Base-by-base conservation (phyloP, 148 eudicot species). In the Diospyros kaki region DNA sequence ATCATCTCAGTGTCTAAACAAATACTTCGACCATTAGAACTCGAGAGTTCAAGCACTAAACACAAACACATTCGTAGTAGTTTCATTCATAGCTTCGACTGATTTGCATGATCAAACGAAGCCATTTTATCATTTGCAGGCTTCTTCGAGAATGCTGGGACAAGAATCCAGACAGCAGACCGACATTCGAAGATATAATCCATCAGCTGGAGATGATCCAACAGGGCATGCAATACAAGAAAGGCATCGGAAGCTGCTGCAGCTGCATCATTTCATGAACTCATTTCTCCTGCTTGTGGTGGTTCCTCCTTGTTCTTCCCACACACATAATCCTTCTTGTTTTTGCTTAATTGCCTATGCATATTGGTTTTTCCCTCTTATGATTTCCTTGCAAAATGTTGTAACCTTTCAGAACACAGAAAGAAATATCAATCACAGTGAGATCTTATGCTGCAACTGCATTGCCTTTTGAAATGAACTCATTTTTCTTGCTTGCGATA, bases 141-240 rank as follows among this genome's bases (percentile, higher is more conserved):
- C 81, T 83, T 69, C 86, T 83, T 18, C 82, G 77, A 65, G 78
- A 74, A 45, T 83, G 83, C 68, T 83, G 86, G 86, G 81, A 83
- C 66, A 73, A 67, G 76, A 79, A 79, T 50, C 83, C 83, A 2
- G 83, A 80, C 8, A 42, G 59, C 40, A 67, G 86, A 40, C 86
- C 86, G 5, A 50, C 78, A 7, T 83, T 83, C 67, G 83, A 80
- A 80, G 81, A 77, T 10, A 83, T 83, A 75, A 83, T 83, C 50
- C 1, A 48, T 43, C 73, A 70, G 9, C 75, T 83, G 39, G 86
- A 83, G 76, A 51, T 2, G 13, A 83, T 83, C 66, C 76, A 69
- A 58, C 81, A 73, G 76, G 67, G 66, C 62, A 59, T 69, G 75
- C 63, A 73, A 59, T 58, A 64, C 13, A 74, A 74, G 43, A 63